phyloP scores from a whole-genome alignment of 2,329 filamentous ascomycete species.

The Colletotrichum lupini region DNA sequence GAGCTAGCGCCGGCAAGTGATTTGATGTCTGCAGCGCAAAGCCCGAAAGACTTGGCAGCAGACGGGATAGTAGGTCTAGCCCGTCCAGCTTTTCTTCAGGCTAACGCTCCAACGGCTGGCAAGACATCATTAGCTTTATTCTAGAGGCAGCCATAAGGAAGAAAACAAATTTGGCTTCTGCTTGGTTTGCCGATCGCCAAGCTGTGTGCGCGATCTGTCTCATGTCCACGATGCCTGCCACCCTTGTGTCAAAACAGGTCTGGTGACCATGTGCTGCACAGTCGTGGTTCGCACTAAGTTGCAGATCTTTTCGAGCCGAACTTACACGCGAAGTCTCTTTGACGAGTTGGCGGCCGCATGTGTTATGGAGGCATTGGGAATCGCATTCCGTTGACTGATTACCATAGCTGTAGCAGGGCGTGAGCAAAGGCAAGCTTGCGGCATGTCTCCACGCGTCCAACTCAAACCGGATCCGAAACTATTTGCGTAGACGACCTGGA shows the following conservation, averaged over 20 bases:
- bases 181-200: slow-evolving; percentile 24
- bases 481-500: not conserved
- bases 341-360: not conserved
- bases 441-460: not conserved
- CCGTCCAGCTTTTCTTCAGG: not conserved
- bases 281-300: slow-evolving; percentile 6
- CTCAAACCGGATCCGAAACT: not conserved
- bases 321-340: slow-evolving; percentile 3
- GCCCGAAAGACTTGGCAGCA: not conserved
- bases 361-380: slow-evolving; percentile 4
- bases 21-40: not conserved
- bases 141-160: not conserved
- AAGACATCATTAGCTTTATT: not conserved
- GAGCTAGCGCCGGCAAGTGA: slow-evolving; percentile 29
- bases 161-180: not conserved
- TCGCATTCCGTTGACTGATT: not conserved
- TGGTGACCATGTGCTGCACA: slow-evolving; percentile 18
- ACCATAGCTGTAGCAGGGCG: not conserved
- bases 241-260: slow-evolving; percentile 24
- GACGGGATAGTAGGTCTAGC: not conserved
- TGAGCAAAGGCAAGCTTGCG: not conserved
- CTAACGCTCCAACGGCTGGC: slow-evolving; percentile 10
- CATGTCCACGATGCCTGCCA: not conserved
- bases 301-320: slow-evolving; percentile 3
- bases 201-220: slow-evolving; percentile 22